Base-by-base conservation (phyloP, 805 yeast species). In the Vanderwaltozyma yarrowii region DNA sequence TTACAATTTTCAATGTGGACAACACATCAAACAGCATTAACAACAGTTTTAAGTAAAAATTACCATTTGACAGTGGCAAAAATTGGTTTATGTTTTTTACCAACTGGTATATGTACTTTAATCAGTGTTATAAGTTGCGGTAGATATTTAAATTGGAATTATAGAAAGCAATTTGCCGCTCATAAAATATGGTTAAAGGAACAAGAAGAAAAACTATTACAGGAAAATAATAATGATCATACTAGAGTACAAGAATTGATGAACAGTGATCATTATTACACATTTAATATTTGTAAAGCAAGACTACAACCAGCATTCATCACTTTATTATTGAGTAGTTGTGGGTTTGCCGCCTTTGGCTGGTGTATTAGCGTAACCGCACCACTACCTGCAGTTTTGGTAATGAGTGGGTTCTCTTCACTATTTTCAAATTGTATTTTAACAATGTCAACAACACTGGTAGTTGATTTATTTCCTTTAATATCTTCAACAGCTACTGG, bases 391-490 rank as follows among this genome's bases (percentile, higher is more conserved):
- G 73, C 75, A 0, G 74, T 82, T 5, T 60, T 84, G 13, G 68
- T 83, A 1, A 62, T 73, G 42, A 65, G 79, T 5, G 76, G 74
- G 33, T 54, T 79, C 37, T 65, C 75, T 2, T 76, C 88, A 6
- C 57, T 69, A 42, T 69, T 78, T n/a, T 66, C 78, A 5, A 70
- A 79, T 46, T 72, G 75, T 36, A 71, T 76, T 30, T 50, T 80
- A 29, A 69, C 80, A 13, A 67, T 73, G 25, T 66, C 77, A 3
- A 70, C 78, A 1, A 82, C 92, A 0, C 58, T 86, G 30, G 55
- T 84, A 39, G 81, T 85, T n/a, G 95, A 87, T 51, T 53, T 85
- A 40, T 78, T 70, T 44, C 94, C 95, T 0, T 58, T 67, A 3
- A 70, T 71, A 33, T 70, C 86, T 1, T 83, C 94, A 0, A 74